Evolutionary conservation across 176 grass and related monocot genomes (phyloP), one percentile per base, ranked within the genome.

Genomic region (Alopecurus myosuroides): DNA sequence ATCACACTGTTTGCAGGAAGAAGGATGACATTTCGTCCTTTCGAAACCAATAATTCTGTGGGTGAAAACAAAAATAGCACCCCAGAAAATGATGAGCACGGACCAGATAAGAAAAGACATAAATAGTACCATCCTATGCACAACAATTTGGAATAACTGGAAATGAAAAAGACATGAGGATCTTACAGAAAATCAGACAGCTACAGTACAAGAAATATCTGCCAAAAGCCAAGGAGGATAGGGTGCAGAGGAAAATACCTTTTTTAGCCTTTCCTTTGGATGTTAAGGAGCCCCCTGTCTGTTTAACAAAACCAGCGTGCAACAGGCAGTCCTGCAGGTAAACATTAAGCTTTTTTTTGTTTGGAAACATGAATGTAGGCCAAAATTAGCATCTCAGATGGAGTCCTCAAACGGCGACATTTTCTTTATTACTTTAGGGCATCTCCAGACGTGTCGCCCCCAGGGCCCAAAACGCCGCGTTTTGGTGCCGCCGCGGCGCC

Each of bases 371-470:
- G 4, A 45, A 74, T 17, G 4, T 8, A 74, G 50, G 17, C 69
- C 45, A 73, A 19, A 73, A 18, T 29, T 45, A 17, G 71, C 6
- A 77, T 77, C 23, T 62, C 23, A 81, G 18, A 49, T 28, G 9
- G 45, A 51, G 69, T 40, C 67, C 55, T 37, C 79, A 76, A 14
- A 40, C n/a, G 25, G 26, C 65, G 44, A 30, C 8, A 60, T 46
- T 78, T 81, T 19, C 70, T 74, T 30, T 48, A 74, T 88, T 60
- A 23, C 82, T 81, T 85, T 85, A n/a, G n/a, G n/a, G n/a, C n/a
- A n/a, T n/a, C n/a, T n/a, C n/a, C n/a, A n/a, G n/a, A n/a, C n/a
- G n/a, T n/a, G n/a, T n/a, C n/a, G n/a, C n/a, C n/a, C n/a, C n/a
- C n/a, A n/a, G n/a, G n/a, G n/a, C n/a, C n/a, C n/a, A n/a, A n/a